Percentiles rank a stretch among this genome's conserved stretches.
phyloP scores from a whole-genome alignment of 2,329 filamentous ascomycete genomes.

The Chlorencoelia australis region DNA sequence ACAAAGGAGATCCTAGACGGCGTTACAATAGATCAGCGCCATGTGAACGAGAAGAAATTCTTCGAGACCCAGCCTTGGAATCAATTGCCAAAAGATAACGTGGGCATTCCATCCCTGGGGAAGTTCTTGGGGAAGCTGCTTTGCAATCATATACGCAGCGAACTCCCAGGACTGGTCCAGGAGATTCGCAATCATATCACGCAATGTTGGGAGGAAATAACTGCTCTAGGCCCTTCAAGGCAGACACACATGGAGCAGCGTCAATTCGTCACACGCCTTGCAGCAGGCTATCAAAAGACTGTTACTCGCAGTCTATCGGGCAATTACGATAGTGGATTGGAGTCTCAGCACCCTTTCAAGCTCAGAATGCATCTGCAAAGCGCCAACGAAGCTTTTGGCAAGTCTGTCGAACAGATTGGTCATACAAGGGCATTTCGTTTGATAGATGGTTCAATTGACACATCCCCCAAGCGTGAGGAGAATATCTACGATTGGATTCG shows the following conservation, averaged over 20 bases:
- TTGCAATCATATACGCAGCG: slow-evolving; percentile 8
- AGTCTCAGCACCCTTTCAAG: no score
- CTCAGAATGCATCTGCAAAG: no score
- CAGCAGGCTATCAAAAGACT: no score
- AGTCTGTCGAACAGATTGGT: no score
- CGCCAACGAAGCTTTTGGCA: no score
- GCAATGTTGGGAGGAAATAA: slow-evolving; percentile 6
- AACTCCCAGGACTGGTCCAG: slow-evolving; percentile 10
- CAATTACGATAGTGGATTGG: no score
- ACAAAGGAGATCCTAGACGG: slow-evolving; percentile 8
- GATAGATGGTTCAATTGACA: no score
- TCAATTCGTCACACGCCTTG: slow-evolving; percentile 1
- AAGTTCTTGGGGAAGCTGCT: not conserved
- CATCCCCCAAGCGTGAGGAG: no score
- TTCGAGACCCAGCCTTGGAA: not conserved
- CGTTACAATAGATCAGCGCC: not conserved
- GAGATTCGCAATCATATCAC: slow-evolving; percentile 8
- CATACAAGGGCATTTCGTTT: no score
- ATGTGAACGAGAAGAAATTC: not conserved
- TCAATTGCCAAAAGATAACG: not conserved
- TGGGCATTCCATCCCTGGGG: not conserved
- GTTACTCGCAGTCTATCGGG: no score
- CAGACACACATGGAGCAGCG: slow-evolving; percentile 8
- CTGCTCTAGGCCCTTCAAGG: slow-evolving; percentile 6
- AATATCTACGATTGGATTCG: slow-evolving; percentile 14